Evolutionary conservation across 2,329 filamentous ascomycete species (phyloP).

Genomic region (Hirsutella rhossiliensis): DNA sequence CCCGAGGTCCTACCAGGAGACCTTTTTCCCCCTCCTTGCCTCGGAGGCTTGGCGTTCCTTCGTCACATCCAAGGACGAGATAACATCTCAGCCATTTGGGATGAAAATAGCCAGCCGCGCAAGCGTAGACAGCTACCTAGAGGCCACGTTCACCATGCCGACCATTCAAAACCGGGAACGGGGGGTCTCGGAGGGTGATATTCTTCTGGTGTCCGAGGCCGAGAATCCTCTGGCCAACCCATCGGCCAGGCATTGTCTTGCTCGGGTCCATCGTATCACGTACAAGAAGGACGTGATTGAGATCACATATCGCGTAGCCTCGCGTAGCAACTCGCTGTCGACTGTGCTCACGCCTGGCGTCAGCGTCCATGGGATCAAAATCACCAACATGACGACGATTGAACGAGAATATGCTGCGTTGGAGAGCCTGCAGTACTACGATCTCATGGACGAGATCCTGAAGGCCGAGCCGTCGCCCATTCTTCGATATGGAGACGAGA

Average conservation of each 20-base stretch:
- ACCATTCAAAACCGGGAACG: slow-evolving; percentile 58
- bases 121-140: slow-evolving; percentile 84
- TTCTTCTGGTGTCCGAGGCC: slow-evolving; percentile 71
- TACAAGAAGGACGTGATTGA: slow-evolving; percentile 75
- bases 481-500: slow-evolving; percentile 65
- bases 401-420: slow-evolving; percentile 92
- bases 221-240: slow-evolving; percentile 55
- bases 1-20: slow-evolving; percentile 70
- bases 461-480: slow-evolving; percentile 83
- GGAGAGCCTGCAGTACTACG: slow-evolving; percentile 86
- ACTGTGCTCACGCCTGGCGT: slow-evolving; percentile 55
- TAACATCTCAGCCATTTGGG: slow-evolving; percentile 67
- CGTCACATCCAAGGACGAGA: slow-evolving; percentile 79
- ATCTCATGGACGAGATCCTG: slow-evolving; percentile 85
- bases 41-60: slow-evolving; percentile 96
- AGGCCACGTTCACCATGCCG: slow-evolving; percentile 77
- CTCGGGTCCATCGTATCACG: slow-evolving; percentile 67
- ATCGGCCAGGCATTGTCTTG: slow-evolving; percentile 67
- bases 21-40: slow-evolving; percentile 80
- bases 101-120: slow-evolving; percentile 81
- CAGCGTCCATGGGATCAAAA: slow-evolving; percentile 63
- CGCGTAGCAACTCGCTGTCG: slow-evolving; percentile 48
- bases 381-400: slow-evolving; percentile 87
- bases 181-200: slow-evolving; percentile 70
- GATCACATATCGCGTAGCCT: slow-evolving; percentile 73